Conservation (phyloP, 148 eudicot species). For the Silene conica region DNA sequence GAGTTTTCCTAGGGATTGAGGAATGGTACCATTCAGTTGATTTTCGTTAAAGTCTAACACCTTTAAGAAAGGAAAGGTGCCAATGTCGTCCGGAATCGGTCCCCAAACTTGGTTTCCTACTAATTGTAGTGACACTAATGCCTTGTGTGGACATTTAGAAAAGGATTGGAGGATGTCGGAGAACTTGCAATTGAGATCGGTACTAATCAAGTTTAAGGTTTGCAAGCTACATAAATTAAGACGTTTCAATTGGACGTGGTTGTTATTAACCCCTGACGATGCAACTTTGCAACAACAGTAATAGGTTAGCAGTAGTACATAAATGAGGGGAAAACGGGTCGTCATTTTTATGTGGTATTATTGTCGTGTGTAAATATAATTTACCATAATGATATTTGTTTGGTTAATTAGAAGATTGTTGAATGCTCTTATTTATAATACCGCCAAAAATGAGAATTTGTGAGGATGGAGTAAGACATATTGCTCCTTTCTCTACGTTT, state of each 20-base stretch:
- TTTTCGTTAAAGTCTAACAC: constrained; percentile 1
- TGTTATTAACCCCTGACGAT: too few relatives aligned
- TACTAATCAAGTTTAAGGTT: not conserved
- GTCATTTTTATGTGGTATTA: too few relatives aligned
- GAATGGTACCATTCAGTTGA: constrained; percentile 22
- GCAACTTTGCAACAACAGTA: too few relatives aligned
- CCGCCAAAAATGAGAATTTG: too few relatives aligned
- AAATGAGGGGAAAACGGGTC: too few relatives aligned
- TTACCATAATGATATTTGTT: too few relatives aligned
- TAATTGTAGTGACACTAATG: constrained; percentile 15
- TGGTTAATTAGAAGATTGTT: too few relatives aligned
- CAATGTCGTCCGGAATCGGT: constrained; percentile 24
- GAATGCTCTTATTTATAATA: too few relatives aligned
- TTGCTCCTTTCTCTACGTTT: too few relatives aligned
- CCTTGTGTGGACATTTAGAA: constrained; percentile 14
- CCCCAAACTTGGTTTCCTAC: constrained; percentile 12
- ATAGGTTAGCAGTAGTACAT: too few relatives aligned
- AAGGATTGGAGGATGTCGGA: constrained; percentile 7
- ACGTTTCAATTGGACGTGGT: not conserved
- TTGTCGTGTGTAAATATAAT: too few relatives aligned
- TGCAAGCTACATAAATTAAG: constrained; percentile 11
- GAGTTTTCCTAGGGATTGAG: constrained; percentile 16
- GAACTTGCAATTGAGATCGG: not conserved
- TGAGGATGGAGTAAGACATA: too few relatives aligned
- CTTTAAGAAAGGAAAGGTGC: constrained; percentile 15